Evolutionary conservation across 441 rosid species (phyloP).

Genomic region (Arabidopsis hybrid): DNA sequence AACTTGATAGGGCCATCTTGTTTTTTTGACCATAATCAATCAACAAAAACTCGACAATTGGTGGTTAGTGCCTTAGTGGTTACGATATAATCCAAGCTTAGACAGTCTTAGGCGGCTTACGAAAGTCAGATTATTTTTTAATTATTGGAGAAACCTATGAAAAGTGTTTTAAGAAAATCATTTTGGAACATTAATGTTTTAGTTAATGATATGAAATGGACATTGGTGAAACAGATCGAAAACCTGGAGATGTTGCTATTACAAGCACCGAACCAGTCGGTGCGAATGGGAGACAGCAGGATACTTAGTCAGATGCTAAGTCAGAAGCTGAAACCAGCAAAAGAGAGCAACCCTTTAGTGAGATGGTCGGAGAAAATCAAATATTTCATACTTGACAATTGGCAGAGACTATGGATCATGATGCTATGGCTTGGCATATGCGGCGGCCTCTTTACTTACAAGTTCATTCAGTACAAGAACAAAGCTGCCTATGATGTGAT

Average conservation of each 20-base stretch:
- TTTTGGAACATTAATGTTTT: neutral
- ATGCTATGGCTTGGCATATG: conserved; percentile 72
- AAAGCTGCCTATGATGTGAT: conserved; percentile 62
- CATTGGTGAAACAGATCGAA: conserved; percentile 57
- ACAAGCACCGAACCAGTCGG: conserved; percentile 82
- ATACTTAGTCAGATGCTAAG: conserved; percentile 82
- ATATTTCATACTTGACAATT: conserved; percentile 79
- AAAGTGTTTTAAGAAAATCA: neutral
- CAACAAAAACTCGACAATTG: neutral
- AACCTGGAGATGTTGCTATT: conserved; percentile 78
- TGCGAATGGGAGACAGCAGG: conserved; percentile 71
- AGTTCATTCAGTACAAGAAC: conserved; percentile 67
- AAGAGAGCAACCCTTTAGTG: conserved; percentile 58
- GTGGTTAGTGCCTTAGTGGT: neutral
- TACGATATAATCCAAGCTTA: neutral
- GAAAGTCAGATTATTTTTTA: neutral
- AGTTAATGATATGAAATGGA: conserved; percentile 29
- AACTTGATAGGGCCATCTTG: conserved; percentile 10
- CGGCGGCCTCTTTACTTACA: conserved; percentile 67
- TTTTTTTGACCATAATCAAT: neutral
- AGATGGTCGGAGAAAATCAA: conserved; percentile 56
- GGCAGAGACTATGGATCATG: conserved; percentile 92
- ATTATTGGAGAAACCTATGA: neutral
- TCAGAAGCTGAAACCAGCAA: conserved; percentile 81
- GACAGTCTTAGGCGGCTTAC: neutral